These are phyloP conservation scores for Phialemonium atrogriseum DNA, from an alignment of 2,329 filamentous ascomycete genomes.

Conservation along the genomic window DNA sequence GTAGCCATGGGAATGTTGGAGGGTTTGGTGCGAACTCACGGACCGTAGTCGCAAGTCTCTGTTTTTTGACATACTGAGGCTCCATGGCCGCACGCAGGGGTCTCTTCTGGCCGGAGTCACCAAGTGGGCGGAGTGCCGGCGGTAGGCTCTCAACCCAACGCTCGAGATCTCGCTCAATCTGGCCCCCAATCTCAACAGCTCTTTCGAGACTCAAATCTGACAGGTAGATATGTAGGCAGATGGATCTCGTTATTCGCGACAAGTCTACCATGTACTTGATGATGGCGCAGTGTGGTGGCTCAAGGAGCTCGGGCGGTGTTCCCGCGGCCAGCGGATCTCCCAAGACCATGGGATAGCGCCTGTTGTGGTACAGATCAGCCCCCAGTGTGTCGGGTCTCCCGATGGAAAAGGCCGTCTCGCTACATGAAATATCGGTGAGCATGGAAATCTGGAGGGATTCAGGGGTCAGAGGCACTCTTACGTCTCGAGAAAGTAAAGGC, in stretches of 20 bases:
- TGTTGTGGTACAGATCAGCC: conserved; percentile 38
- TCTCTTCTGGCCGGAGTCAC: conserved; percentile 6
- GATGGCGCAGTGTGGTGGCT: conserved; percentile 18
- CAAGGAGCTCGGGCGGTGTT: conserved; percentile 9
- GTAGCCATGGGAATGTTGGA: too few species aligned
- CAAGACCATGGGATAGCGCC: conserved; percentile 19
- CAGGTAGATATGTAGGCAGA: conserved; percentile 17
- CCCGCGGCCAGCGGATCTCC: too few species aligned
- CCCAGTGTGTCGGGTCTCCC: conserved; percentile 39
- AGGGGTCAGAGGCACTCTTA: conserved; percentile 12
- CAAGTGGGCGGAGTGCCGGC: conserved; percentile 13
- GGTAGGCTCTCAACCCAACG: conserved; percentile 15
- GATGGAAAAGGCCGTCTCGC: conserved; percentile 38
- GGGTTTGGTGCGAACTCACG: too few species aligned
- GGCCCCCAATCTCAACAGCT: conserved; percentile 8
- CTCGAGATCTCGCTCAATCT: conserved; percentile 15
- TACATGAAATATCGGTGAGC: conserved; percentile 9
- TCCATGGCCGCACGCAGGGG: conserved; percentile 12
- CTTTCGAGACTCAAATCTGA: conserved; percentile 9
- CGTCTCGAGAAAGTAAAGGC: conserved; percentile 35
- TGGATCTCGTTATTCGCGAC: conserved; percentile 16
- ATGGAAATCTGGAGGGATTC: not conserved
- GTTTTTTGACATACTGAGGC: conserved; percentile 18
- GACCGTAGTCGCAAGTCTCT: conserved; percentile 16
- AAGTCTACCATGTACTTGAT: conserved; percentile 19